Conservation (phyloP, 495 filamentous ascomycete genomes). For the Annulohypoxylon moriforme region DNA sequence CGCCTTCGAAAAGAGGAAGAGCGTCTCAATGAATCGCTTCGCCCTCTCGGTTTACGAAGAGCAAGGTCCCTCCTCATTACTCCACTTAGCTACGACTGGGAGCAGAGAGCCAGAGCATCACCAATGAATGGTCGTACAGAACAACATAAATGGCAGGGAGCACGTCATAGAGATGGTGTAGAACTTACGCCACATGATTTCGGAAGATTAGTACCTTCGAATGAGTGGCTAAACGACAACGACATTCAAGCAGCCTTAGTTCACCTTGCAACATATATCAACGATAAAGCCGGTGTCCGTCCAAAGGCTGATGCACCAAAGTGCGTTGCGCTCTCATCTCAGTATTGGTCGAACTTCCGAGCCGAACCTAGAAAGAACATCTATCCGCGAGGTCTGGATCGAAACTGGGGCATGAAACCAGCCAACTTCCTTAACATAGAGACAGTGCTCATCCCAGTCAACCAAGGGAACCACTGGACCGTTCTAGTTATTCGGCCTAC, state of each 20-base stretch:
- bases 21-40: slow-evolving; percentile 28
- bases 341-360: slow-evolving; percentile 72
- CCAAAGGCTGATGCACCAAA: slow-evolving; percentile 65
- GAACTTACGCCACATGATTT: slow-evolving; percentile 72
- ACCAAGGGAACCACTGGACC: slow-evolving; percentile 66
- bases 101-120: slow-evolving; percentile 32
- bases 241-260: slow-evolving; percentile 77
- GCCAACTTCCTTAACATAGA: slow-evolving; percentile 57
- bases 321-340: slow-evolving; percentile 76
- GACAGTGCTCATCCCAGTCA: slow-evolving; percentile 61
- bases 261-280: slow-evolving; percentile 69
- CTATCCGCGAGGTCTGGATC: slow-evolving; percentile 48
- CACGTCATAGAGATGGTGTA: slow-evolving; percentile 58
- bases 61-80: slow-evolving; percentile 43
- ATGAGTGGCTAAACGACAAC: slow-evolving; percentile 85
- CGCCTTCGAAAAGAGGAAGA: slow-evolving; percentile 30
- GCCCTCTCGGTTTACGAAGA: slow-evolving; percentile 40
- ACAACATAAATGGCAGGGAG: slow-evolving; percentile 50
- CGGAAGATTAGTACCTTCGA: slow-evolving; percentile 61
- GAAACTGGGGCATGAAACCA: slow-evolving; percentile 48
- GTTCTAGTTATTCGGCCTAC: slow-evolving; percentile 75
- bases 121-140: slow-evolving; percentile 48
- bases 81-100: slow-evolving; percentile 49
- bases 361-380: slow-evolving; percentile 58
- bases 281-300: slow-evolving; percentile 59